Evolutionary conservation across 108 stramenopile species (phyloP).

Genomic region (Schizochytrium sp.): DNA sequence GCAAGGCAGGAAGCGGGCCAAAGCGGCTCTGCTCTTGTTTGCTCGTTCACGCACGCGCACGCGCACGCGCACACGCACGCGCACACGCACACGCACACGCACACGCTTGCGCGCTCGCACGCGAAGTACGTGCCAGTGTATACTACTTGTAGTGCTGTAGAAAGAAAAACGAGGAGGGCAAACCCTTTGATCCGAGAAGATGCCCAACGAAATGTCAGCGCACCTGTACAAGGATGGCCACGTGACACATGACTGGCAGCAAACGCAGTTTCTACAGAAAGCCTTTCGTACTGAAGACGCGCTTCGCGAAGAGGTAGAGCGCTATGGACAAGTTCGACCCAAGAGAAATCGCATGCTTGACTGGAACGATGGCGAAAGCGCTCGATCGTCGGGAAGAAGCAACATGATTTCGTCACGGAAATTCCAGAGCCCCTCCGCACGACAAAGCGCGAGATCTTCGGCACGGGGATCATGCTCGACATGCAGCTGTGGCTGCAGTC

Average conservation of each 20-base stretch:
- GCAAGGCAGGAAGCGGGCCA: too few relatives aligned
- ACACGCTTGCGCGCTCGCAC: too few relatives aligned
- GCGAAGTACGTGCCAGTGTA: too few relatives aligned
- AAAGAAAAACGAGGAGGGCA: too few relatives aligned
- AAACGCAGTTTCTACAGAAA: not conserved
- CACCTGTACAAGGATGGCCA: not conserved
- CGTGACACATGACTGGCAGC: constrained; percentile 1
- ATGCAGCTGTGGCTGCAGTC: not conserved
- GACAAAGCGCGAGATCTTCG: not conserved
- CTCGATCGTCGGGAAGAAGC: not conserved
- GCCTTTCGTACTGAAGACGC: not conserved
- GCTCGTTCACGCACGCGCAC: too few relatives aligned
- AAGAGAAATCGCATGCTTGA: constrained; percentile 4
- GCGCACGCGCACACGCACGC: too few relatives aligned
- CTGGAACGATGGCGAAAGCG: not conserved
- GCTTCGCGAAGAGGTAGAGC: not conserved
- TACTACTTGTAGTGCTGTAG: too few relatives aligned
- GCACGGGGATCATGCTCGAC: not conserved
- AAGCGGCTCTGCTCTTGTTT: too few relatives aligned
- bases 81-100: too few relatives aligned
- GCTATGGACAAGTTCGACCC: not conserved
- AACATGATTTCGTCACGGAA: not conserved
- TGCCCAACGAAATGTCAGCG: not conserved
- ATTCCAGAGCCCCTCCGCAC: not conserved
- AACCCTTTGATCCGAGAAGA: not conserved